Percentiles rank a stretch among this genome's conserved stretches.
Evolutionary conservation across 2,329 filamentous ascomycete species (phyloP).

Genomic region (Lasiodiplodia hormozganensis): DNA sequence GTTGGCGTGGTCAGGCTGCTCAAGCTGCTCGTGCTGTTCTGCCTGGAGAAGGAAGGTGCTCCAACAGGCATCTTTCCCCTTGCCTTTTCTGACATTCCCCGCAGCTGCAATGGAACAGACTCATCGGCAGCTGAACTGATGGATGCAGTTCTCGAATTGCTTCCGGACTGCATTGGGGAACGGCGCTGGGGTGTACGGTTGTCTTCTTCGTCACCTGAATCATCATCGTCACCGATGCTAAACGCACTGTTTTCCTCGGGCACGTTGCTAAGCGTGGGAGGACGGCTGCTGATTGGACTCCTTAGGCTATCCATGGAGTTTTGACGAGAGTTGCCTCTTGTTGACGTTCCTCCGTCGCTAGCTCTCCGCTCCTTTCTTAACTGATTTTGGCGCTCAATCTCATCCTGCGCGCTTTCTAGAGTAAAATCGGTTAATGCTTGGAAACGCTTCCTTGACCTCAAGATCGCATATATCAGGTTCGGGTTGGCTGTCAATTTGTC

Average conservation of each 20-base stretch:
- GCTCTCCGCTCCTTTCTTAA: conserved; percentile 66
- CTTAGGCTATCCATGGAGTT: conserved; percentile 73
- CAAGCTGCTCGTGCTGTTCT: conserved; percentile 87
- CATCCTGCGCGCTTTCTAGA: conserved; percentile 87
- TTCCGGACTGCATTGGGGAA: conserved; percentile 40
- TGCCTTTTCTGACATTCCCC: conserved; percentile 97
- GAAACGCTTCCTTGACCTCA: conserved; percentile 82
- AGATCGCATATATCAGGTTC: conserved; percentile 77
- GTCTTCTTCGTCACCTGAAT: conserved; percentile 67
- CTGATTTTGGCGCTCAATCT: conserved; percentile 81
- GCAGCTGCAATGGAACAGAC: conserved; percentile 79
- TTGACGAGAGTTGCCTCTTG: conserved; percentile 51
- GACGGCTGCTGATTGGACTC: conserved; percentile 66
- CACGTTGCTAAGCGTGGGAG: conserved; percentile 68
- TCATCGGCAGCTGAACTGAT: conserved; percentile 74
- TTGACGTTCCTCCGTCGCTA: conserved; percentile 42
- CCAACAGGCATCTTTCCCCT: conserved; percentile 93
- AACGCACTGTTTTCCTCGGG: conserved; percentile 83
- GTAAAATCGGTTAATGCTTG: conserved; percentile 87
- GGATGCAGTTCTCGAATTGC: conserved; percentile 69
- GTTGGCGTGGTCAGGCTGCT: conserved; percentile 67
- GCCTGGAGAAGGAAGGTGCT: conserved; percentile 80
- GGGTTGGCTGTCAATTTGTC: conserved; percentile 68
- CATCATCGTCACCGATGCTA: conserved; percentile 84
- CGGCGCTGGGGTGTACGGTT: conserved; percentile 32